A percentile compares a stretch with the other conserved stretches of the same genome.
Conservation (phyloP, 805 yeast genomes). For the Komagataella mondaviorum region DNA sequence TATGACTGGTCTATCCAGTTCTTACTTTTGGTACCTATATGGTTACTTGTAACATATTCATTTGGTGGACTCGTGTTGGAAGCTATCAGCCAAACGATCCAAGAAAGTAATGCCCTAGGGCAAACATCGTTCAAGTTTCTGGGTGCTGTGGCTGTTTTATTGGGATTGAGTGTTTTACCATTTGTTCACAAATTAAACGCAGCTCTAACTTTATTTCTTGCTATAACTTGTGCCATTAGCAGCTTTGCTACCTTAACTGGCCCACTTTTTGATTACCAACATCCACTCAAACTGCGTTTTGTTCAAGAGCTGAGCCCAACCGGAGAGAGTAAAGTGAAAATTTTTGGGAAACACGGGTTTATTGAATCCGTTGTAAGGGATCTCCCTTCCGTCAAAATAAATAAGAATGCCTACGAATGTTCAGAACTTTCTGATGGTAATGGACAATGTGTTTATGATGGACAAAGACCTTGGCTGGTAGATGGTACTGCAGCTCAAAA, state of each 20-base stretch:
- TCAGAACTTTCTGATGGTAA: constrained; percentile 25
- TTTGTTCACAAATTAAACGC: constrained; percentile 57
- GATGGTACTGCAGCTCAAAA: constrained; percentile 21
- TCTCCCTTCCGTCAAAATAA: constrained; percentile 46
- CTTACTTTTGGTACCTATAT: constrained; percentile 50
- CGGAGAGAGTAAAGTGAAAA: constrained; percentile 16
- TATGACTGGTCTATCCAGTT: constrained; percentile 81
- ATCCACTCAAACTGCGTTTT: constrained; percentile 65
- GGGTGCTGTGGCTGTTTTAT: constrained; percentile 18
- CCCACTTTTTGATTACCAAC: constrained; percentile 43
- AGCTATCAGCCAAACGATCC: constrained; percentile 58
- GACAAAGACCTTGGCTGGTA: constrained; percentile 32
- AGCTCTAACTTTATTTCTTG: constrained; percentile 26
- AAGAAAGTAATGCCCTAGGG: constrained; percentile 42
- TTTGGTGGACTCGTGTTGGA: constrained; percentile 43
- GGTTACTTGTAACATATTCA: constrained; percentile 39
- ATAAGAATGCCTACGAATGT: constrained; percentile 17
- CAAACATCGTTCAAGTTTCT: constrained; percentile 21
- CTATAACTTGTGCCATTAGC: constrained; percentile 23
- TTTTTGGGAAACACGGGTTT: constrained; percentile 36
- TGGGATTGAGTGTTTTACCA: constrained; percentile 45
- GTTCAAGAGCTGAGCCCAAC: constrained; percentile 44
- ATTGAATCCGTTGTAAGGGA: constrained; percentile 35
- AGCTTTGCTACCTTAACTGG: constrained; percentile 22
- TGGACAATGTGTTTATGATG: constrained; percentile 39